These are phyloP conservation scores for Apiotrichum sp. DNA, from an alignment of 1,284 basidiomycete species.

Conservation along the genomic window DNA sequence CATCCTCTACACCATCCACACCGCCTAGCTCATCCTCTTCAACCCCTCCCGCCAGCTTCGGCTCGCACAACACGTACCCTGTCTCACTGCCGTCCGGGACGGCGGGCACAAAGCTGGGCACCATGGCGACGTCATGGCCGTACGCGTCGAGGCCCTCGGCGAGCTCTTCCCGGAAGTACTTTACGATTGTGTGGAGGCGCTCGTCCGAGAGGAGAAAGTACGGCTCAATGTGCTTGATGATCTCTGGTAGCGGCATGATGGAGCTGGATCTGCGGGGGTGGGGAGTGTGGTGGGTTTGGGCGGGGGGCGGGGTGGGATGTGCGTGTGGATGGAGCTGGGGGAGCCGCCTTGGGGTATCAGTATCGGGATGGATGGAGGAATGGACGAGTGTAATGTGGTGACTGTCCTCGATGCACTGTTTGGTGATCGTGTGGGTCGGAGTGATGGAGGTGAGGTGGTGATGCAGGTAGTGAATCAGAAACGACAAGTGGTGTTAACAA, in stretches of 20 bases:
- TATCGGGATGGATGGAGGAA: too few species aligned
- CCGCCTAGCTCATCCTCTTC: too few species aligned
- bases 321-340: too few species aligned
- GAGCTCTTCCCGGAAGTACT: slow-evolving; percentile 72
- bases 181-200: slow-evolving; percentile 62
- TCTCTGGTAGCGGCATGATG: slow-evolving; percentile 22
- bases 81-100: slow-evolving; percentile 86
- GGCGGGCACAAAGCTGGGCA: slow-evolving; percentile 82
- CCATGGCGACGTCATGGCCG: slow-evolving; percentile 80
- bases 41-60: not conserved
- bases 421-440: too few species aligned
- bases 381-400: too few species aligned
- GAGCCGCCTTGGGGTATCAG: too few species aligned
- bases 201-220: slow-evolving; percentile 64
- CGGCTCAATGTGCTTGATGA: slow-evolving; percentile 51
- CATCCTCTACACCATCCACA: too few species aligned
- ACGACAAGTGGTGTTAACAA: too few species aligned
- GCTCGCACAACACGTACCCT: slow-evolving; percentile 57
- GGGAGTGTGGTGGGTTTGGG: not conserved
- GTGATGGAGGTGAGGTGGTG: too few species aligned
- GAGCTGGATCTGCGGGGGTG: not conserved
- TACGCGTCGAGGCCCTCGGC: slow-evolving; percentile 63
- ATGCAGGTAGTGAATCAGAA: too few species aligned
- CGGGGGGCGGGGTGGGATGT: too few species aligned
- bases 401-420: too few species aligned